These are phyloP conservation scores for Sarocladium oryzae DNA, from an alignment of 2,329 filamentous ascomycete genomes.

Conservation along the genomic window DNA sequence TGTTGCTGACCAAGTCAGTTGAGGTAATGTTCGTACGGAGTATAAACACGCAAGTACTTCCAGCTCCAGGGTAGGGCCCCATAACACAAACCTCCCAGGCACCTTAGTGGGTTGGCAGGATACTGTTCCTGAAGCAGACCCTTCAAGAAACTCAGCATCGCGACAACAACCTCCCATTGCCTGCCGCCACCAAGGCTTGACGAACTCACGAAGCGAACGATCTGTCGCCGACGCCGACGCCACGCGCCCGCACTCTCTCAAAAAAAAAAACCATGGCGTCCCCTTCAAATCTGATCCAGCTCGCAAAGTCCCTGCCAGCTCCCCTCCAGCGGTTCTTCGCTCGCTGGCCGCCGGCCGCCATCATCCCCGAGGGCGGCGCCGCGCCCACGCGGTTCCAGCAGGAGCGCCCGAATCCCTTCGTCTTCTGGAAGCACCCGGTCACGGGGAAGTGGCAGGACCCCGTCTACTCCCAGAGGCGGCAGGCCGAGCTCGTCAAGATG, in stretches of 20 bases:
- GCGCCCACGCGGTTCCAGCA: slow-evolving; percentile 45
- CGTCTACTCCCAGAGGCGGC: slow-evolving; percentile 73
- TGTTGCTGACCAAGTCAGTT: no score
- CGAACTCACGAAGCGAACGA: slow-evolving; percentile 9
- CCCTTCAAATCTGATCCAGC: slow-evolving; percentile 38
- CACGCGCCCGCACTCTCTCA: slow-evolving; percentile 10
- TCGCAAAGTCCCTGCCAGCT: slow-evolving; percentile 68
- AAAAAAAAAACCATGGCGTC: slow-evolving; percentile 33
- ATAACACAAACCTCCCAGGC: no score
- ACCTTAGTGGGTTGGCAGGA: not conserved
- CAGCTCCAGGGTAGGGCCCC: no score
- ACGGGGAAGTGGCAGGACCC: slow-evolving; percentile 83
- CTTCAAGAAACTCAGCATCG: slow-evolving; percentile 15
- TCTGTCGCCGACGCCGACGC: slow-evolving; percentile 15
- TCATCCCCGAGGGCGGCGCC: slow-evolving; percentile 42
- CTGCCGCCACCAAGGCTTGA: not conserved
- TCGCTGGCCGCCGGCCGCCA: slow-evolving; percentile 70
- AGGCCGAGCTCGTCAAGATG: slow-evolving; percentile 86
- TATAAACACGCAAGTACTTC: no score
- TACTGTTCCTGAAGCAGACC: not conserved
- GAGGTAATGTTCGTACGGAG: no score
- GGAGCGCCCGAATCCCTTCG: slow-evolving; percentile 70
- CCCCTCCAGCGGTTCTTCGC: slow-evolving; percentile 82
- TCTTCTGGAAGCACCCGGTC: slow-evolving; percentile 66
- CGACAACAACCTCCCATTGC: slow-evolving; percentile 10